phyloP scores from a whole-genome alignment of 1,284 basidiomycete genomes.

The Cerrena zonata region DNA sequence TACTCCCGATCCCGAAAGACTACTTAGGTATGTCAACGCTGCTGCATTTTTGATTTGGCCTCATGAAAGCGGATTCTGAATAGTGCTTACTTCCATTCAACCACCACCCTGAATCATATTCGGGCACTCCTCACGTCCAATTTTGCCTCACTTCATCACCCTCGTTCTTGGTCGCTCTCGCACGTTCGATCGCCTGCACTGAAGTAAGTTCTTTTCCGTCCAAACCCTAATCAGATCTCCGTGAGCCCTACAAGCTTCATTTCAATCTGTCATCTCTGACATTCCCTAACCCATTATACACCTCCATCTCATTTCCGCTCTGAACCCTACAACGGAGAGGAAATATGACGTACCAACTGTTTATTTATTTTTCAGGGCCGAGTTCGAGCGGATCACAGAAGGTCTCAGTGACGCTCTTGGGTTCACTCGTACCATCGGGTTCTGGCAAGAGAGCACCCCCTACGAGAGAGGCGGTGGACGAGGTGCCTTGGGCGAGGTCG shows the following conservation, averaged over 20 bases:
- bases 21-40: conserved; percentile 52
- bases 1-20: conserved; percentile 80
- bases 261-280: too few species aligned
- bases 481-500: conserved; percentile 82
- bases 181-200: conserved; percentile 84
- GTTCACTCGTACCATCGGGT: conserved; percentile 86
- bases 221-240: too few species aligned
- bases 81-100: conserved; percentile 94
- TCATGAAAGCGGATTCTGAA: too few species aligned
- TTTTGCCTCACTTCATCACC: conserved; percentile 87
- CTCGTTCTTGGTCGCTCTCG: conserved; percentile 85
- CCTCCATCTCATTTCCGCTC: not conserved
- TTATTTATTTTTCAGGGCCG: conserved; percentile 39
- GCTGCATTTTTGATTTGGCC: too few species aligned
- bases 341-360: not conserved
- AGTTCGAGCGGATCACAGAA: conserved; percentile 83
- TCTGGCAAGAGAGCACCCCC: conserved; percentile 43
- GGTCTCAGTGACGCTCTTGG: conserved; percentile 87
- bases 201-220: conserved; percentile 36
- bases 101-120: conserved; percentile 89
- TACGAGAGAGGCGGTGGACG: conserved; percentile 67
- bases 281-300: too few species aligned
- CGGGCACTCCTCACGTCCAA: conserved; percentile 84
- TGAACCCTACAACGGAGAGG: too few species aligned
- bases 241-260: too few species aligned